Conservation (phyloP, 495 filamentous ascomycete species). For the Penicillium bovifimosum region DNA sequence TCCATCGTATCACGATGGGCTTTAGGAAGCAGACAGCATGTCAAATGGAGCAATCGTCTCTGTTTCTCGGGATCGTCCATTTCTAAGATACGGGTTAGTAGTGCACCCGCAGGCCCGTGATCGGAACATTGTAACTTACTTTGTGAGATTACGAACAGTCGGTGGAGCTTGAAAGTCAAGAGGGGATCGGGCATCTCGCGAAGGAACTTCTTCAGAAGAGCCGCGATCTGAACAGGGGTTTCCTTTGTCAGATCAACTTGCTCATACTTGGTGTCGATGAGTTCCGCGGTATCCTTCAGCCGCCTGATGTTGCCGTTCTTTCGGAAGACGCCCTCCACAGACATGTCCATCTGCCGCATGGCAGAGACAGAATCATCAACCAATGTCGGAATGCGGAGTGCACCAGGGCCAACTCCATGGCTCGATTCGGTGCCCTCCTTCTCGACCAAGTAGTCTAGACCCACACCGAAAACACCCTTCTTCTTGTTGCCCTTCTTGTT, state of each 20-base stretch:
- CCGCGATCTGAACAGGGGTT: slow-evolving; percentile 87
- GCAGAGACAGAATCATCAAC: slow-evolving; percentile 88
- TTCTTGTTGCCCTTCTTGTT: slow-evolving; percentile 74
- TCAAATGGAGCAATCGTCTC: slow-evolving; percentile 78
- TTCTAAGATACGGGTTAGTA: slow-evolving; percentile 46
- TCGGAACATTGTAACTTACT: slow-evolving; percentile 46
- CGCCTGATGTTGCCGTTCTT: slow-evolving; percentile 98
- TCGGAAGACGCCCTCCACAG: slow-evolving; percentile 95
- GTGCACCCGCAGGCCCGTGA: neutral
- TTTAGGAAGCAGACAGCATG: slow-evolving; percentile 92
- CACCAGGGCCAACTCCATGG: slow-evolving; percentile 88
- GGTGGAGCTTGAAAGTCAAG: slow-evolving; percentile 90
- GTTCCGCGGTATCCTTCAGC: slow-evolving; percentile 74
- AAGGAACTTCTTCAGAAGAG: slow-evolving; percentile 91
- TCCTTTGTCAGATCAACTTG: slow-evolving; percentile 77
- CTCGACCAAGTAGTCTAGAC: slow-evolving; percentile 77
- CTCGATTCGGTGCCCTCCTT: slow-evolving; percentile 93
- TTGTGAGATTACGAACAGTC: slow-evolving; percentile 82
- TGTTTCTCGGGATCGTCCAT: slow-evolving; percentile 79
- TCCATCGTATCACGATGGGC: slow-evolving; percentile 90
- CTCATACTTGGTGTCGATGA: slow-evolving; percentile 79
- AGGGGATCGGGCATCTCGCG: slow-evolving; percentile 92
- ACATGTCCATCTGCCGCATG: slow-evolving; percentile 99
- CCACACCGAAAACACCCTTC: slow-evolving; percentile 89
- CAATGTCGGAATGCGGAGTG: slow-evolving; percentile 78